A percentile compares a stretch with the other conserved stretches of the same genome.
These are phyloP conservation scores for Oxytropis ochrocephala DNA, from an alignment of 306 rosid genomes.

Conservation along the genomic window DNA sequence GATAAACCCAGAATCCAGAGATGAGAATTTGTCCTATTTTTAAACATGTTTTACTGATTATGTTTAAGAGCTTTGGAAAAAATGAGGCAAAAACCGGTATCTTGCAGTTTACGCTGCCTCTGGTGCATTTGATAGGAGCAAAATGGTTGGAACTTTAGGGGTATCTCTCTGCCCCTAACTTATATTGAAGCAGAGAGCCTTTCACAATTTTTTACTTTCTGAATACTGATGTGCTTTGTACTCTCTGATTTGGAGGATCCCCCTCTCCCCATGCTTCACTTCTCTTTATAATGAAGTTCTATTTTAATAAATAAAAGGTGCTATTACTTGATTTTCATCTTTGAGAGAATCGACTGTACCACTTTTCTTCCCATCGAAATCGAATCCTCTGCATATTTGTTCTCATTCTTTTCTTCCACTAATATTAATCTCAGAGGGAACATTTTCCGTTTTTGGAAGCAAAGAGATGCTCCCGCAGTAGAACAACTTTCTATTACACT, in stretches of 20 bases:
- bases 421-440: constrained; percentile 58
- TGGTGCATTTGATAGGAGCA: neutral
- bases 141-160: neutral
- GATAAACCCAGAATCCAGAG: neutral
- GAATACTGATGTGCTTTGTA: neutral
- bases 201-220: neutral
- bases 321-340: neutral
- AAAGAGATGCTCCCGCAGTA: constrained; percentile 82
- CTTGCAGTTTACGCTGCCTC: neutral
- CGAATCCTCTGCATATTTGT: neutral
- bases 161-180: neutral
- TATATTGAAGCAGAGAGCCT: neutral
- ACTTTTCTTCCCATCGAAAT: neutral
- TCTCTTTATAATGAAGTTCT: neutral
- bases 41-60: neutral
- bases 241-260: neutral
- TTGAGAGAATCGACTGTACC: neutral
- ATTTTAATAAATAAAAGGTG: neutral
- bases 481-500: constrained; percentile 88
- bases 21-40: neutral
- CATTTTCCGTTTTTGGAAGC: constrained; percentile 90
- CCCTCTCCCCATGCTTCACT: neutral
- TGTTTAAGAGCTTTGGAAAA: neutral
- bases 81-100: neutral
- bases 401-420: constrained; percentile 22